phyloP scores from a whole-genome alignment of 192 early-diverging fungal genomes.

The Linnemannia elongata region DNA sequence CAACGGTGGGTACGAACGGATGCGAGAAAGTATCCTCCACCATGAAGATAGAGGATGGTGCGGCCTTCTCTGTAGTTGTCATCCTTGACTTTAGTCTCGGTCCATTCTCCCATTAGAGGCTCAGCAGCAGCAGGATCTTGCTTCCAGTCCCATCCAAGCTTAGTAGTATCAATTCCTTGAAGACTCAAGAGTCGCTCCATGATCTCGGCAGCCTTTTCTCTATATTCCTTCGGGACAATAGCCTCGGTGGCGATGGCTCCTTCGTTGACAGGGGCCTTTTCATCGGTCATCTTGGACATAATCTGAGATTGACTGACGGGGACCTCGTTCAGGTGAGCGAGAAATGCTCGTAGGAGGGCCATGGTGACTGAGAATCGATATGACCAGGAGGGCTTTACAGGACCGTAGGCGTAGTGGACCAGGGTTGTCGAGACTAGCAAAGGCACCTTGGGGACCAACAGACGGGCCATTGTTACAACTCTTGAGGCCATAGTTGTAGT shows the following conservation, averaged over 20 bases:
- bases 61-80: constrained; percentile 52
- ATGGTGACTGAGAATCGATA: constrained; percentile 50
- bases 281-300: constrained; percentile 20
- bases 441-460: constrained; percentile 38
- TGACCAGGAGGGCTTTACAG: constrained; percentile 61
- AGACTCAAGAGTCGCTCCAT: constrained; percentile 44
- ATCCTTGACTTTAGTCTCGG: constrained; percentile 36
- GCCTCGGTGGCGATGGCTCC: constrained; percentile 38
- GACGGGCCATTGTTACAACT: background rate
- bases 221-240: constrained; percentile 37
- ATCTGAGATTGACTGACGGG: constrained; percentile 59
- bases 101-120: constrained; percentile 59
- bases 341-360: constrained; percentile 43
- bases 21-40: constrained; percentile 74
- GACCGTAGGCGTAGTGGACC: constrained; percentile 54
- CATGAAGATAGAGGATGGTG: constrained; percentile 82
- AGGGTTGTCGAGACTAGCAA: constrained; percentile 45
- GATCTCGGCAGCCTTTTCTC: constrained; percentile 47
- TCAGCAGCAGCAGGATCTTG: constrained; percentile 24
- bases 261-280: constrained; percentile 29
- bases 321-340: constrained; percentile 23
- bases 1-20: constrained; percentile 54
- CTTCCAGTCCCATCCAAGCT: constrained; percentile 65
- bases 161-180: constrained; percentile 39
- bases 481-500: constrained; percentile 18